Percentiles rank a stretch among this genome's conserved stretches.
phyloP scores from a whole-genome alignment of 1,139 yeast species.

The Nematodospora anomalae region DNA sequence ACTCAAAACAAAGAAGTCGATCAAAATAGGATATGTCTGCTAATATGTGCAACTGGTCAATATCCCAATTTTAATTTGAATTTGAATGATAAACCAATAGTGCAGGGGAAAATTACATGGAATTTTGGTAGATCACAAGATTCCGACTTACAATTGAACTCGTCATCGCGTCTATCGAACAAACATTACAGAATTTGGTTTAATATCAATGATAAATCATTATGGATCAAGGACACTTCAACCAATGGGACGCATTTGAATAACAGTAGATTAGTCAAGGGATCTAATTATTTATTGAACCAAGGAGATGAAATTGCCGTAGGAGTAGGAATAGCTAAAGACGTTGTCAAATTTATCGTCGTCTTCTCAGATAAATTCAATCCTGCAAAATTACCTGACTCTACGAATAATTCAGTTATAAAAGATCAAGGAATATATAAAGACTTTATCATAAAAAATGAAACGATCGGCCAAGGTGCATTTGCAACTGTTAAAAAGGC shows the following conservation, averaged over 20 bases:
- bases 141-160: conserved; percentile 59
- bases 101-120: conserved; percentile 55
- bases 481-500: conserved; percentile 95
- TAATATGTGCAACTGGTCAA: conserved; percentile 72
- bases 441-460: conserved; percentile 77
- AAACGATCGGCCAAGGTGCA: conserved; percentile 93
- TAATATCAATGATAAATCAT: conserved; percentile 50
- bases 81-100: conserved; percentile 22
- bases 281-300: conserved; percentile 76
- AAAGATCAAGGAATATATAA: conserved; percentile 57
- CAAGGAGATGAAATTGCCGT: conserved; percentile 93
- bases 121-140: conserved; percentile 73
- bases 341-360: conserved; percentile 73
- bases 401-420: conserved; percentile 19
- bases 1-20: conserved; percentile 32
- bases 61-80: conserved; percentile 44
- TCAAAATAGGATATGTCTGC: conserved; percentile 37
- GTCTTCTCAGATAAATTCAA: conserved; percentile 51
- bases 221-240: conserved; percentile 68
- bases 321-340: conserved; percentile 82
- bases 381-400: conserved; percentile 30
- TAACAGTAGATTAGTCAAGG: conserved; percentile 68
- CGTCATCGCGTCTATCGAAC: conserved; percentile 72
- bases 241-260: conserved; percentile 93
- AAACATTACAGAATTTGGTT: conserved; percentile 74